phyloP scores from a whole-genome alignment of 1,139 yeast species.

The Blastobotrys petasosporus region DNA sequence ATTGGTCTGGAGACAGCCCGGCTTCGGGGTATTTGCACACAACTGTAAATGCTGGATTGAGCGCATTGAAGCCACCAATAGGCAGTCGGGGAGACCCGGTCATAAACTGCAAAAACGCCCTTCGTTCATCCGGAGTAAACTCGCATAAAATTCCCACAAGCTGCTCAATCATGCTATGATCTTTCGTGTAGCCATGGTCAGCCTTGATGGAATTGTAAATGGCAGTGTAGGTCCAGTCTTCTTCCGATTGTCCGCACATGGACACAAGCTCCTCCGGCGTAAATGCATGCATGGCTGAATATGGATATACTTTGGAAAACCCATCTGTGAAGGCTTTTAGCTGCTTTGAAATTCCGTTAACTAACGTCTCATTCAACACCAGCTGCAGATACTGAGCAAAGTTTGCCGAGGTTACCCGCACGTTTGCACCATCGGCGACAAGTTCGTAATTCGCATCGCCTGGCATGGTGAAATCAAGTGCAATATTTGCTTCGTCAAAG shows the following conservation, averaged over 20 bases:
- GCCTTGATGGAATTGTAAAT: conserved; percentile 62
- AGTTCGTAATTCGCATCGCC: conserved; percentile 64
- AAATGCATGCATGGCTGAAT: conserved; percentile 62
- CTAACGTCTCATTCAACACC: conserved; percentile 58
- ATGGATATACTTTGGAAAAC: conserved; percentile 79
- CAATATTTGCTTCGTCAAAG: conserved; percentile 46
- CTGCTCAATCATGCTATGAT: conserved; percentile 56
- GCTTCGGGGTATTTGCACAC: conserved; percentile 70
- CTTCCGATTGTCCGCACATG: conserved; percentile 68
- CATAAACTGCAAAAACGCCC: conserved; percentile 75
- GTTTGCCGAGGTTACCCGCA: conserved; percentile 48
- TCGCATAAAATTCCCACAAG: conserved; percentile 55
- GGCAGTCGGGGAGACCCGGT: conserved; percentile 95
- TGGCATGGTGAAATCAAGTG: conserved; percentile 66
- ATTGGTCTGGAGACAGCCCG: conserved; percentile 61
- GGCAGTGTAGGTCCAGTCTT: conserved; percentile 73
- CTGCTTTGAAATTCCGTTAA: conserved; percentile 60
- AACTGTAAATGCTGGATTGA: conserved; percentile 80
- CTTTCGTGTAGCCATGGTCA: conserved; percentile 83
- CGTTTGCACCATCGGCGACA: conserved; percentile 48
- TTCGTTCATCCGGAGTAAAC: conserved; percentile 50
- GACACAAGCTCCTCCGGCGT: conserved; percentile 66
- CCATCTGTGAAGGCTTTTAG: conserved; percentile 70
- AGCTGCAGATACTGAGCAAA: conserved; percentile 51
- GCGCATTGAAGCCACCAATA: conserved; percentile 83